Evolutionary conservation across 1,284 basidiomycete genomes (phyloP).

Genomic region (Naganishia albida): DNA sequence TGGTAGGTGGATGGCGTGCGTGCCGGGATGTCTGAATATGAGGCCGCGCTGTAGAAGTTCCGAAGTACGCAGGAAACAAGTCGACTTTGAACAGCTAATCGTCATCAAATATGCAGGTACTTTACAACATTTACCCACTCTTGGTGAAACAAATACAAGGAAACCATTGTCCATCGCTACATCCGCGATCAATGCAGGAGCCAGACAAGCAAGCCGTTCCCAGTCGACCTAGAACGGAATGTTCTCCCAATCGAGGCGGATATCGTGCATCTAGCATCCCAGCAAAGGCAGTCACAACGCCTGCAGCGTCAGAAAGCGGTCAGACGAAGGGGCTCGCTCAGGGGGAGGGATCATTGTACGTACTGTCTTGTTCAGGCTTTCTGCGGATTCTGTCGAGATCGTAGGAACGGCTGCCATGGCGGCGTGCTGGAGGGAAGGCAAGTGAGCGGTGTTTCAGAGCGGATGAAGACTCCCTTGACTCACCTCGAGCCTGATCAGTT

Average conservation of each 20-base stretch:
- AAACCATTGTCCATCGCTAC: constrained; percentile 1
- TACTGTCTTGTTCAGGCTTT: constrained; percentile 10
- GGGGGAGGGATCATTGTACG: background rate
- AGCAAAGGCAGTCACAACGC: constrained; percentile 21
- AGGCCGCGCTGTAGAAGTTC: no score
- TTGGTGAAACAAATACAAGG: background rate
- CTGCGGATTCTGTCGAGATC: constrained; percentile 4
- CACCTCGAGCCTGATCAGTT: constrained; percentile 12
- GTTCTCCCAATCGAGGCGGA: constrained; percentile 18
- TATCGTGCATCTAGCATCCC: constrained; percentile 20
- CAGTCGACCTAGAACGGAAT: background rate
- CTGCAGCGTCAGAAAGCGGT: constrained; percentile 13
- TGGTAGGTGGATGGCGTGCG: background rate
- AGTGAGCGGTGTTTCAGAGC: background rate
- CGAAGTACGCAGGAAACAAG: background rate
- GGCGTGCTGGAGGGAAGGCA: constrained; percentile 1
- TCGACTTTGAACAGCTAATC: background rate
- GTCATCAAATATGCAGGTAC: background rate
- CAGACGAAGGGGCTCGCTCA: background rate
- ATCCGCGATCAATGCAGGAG: background rate
- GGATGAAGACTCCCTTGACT: background rate
- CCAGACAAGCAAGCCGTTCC: background rate
- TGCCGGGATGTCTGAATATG: background rate
- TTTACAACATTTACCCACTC: background rate
- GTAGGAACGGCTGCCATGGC: background rate